Evolutionary conservation across 2,329 filamentous ascomycete species (phyloP).

Genomic region (Aspergillus alliaceus): DNA sequence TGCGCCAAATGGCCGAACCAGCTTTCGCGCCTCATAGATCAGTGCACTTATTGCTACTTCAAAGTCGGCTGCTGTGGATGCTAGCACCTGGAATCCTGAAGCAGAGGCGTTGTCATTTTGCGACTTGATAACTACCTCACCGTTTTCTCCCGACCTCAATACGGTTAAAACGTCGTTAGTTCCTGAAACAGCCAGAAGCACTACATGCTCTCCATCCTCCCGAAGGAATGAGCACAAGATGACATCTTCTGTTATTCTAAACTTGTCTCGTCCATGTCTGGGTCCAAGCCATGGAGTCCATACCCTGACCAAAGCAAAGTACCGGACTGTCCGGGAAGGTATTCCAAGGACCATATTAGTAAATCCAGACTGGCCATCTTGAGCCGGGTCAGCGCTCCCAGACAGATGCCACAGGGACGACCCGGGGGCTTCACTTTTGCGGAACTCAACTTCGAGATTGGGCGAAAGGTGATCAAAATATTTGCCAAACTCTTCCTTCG

Average conservation of each 20-base stretch:
- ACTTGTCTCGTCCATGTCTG: constrained; percentile 70
- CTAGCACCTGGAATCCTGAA: constrained; percentile 63
- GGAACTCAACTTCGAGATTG: constrained; percentile 34
- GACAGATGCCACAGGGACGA: constrained; percentile 51
- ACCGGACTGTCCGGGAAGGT: constrained; percentile 66
- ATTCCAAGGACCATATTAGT: constrained; percentile 60
- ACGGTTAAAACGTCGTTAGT: constrained; percentile 68
- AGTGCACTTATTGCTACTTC: constrained; percentile 75
- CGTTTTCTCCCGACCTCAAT: constrained; percentile 65
- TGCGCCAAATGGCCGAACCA: constrained; percentile 46
- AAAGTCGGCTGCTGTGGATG: constrained; percentile 70
- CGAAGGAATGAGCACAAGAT: constrained; percentile 77
- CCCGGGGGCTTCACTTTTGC: constrained; percentile 42
- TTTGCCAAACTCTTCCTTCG: constrained; percentile 22
- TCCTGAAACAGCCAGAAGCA: constrained; percentile 76
- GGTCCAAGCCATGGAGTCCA: constrained; percentile 86
- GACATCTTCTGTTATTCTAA: constrained; percentile 73
- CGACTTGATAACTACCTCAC: constrained; percentile 67
- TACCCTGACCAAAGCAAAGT: constrained; percentile 78
- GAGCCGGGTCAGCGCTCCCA: constrained; percentile 57
- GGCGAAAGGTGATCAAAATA: constrained; percentile 38
- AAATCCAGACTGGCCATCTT: constrained; percentile 56
- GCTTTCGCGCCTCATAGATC: constrained; percentile 80
- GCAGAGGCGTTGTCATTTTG: constrained; percentile 65
- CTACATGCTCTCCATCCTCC: constrained; percentile 69